phyloP scores from a whole-genome alignment of 2,329 filamentous ascomycete genomes.

The Geosmithia putterillii region DNA sequence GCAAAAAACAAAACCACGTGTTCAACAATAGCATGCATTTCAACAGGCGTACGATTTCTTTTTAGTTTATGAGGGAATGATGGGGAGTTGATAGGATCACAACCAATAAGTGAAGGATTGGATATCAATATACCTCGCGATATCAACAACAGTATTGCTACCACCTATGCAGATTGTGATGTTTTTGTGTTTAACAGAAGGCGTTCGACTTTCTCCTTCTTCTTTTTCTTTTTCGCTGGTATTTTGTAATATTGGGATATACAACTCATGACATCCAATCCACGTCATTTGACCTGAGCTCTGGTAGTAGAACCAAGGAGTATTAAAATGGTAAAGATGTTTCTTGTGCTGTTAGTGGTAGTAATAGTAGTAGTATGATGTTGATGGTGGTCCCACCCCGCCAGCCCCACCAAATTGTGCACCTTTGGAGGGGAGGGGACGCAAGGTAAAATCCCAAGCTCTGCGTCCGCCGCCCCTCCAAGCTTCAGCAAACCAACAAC shows the following conservation, averaged over 20 bases:
- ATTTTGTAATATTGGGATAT: no score
- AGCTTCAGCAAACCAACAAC: not conserved
- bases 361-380: not conserved
- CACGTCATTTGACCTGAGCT: no score
- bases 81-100: not conserved
- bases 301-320: no score
- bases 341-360: no score
- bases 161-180: no score
- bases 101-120: not conserved
- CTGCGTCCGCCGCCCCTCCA: not conserved
- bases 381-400: not conserved
- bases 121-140: not conserved
- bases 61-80: not conserved
- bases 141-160: no score
- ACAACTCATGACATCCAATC: no score
- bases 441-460: not conserved
- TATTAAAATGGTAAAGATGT: no score
- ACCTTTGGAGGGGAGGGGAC: not conserved
- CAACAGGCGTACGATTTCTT: conserved; percentile 2
- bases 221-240: no score
- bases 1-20: not conserved
- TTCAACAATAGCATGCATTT: conserved; percentile 5
- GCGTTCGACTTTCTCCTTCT: no score
- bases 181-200: no score
- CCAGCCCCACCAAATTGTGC: not conserved